These are phyloP conservation scores for Moesziomyces sp. DNA, from an alignment of 1,284 basidiomycete species.

Conservation along the genomic window DNA sequence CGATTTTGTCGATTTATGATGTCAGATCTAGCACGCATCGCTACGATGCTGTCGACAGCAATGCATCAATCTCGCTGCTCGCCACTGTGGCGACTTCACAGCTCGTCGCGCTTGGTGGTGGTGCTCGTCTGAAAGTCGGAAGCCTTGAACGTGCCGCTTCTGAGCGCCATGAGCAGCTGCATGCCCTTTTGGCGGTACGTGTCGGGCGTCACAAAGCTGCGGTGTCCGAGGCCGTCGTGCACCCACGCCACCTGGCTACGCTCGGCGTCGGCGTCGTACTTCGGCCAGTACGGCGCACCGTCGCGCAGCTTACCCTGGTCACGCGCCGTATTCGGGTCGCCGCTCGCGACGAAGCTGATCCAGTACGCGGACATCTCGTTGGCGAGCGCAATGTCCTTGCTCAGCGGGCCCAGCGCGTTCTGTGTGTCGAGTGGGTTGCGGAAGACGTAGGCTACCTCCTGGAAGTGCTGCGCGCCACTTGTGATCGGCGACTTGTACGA, in stretches of 20 bases:
- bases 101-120: slow-evolving; percentile 24
- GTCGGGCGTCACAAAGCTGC: slow-evolving; percentile 10
- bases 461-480: slow-evolving; percentile 37
- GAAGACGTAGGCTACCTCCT: slow-evolving; percentile 55
- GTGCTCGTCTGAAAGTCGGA: not conserved
- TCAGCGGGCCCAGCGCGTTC: slow-evolving; percentile 46
- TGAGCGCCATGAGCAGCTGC: slow-evolving; percentile 22
- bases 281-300: slow-evolving; percentile 38
- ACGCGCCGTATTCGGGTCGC: slow-evolving; percentile 45
- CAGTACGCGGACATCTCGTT: slow-evolving; percentile 53
- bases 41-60: too few species aligned
- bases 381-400: slow-evolving; percentile 43
- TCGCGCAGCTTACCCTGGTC: slow-evolving; percentile 5
- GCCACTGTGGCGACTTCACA: slow-evolving; percentile 1
- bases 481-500: slow-evolving; percentile 41
- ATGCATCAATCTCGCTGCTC: too few species aligned
- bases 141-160: slow-evolving; percentile 14
- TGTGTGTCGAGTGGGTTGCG: slow-evolving; percentile 45
- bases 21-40: too few species aligned
- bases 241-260: slow-evolving; percentile 10
- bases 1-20: too few species aligned
- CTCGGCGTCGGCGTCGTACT: slow-evolving; percentile 18
- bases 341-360: slow-evolving; percentile 52
- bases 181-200: slow-evolving; percentile 20
- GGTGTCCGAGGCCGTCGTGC: slow-evolving; percentile 16